These are phyloP conservation scores for Fusarium burgessii DNA, from an alignment of 2,329 filamentous ascomycete genomes.

Conservation along the genomic window DNA sequence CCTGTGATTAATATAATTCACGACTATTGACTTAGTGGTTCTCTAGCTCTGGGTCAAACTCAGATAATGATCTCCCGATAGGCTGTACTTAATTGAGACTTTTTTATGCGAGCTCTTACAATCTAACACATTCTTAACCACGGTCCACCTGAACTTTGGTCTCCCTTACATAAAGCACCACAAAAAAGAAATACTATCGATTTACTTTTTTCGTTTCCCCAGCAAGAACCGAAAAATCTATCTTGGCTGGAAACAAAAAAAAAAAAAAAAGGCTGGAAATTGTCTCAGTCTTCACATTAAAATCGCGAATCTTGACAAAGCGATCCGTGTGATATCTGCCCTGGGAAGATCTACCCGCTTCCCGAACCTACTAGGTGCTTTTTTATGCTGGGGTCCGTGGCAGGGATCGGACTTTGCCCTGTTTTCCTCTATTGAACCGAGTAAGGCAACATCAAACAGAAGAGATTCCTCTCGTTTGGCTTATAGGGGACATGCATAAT, in stretches of 20 bases:
- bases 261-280: constrained; percentile 3
- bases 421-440: constrained; percentile 6
- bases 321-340: constrained; percentile 15
- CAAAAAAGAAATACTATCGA: neutral
- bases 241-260: neutral
- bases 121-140: constrained; percentile 5
- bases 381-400: constrained; percentile 10
- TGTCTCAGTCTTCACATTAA: constrained; percentile 25
- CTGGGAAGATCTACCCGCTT: constrained; percentile 38
- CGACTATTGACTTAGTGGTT: constrained; percentile 1
- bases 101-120: constrained; percentile 28
- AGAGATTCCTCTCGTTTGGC: constrained; percentile 1
- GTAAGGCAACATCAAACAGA: constrained; percentile 4
- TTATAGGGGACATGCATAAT: constrained; percentile 9
- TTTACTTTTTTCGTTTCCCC: constrained; percentile 20
- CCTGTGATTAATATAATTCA: neutral
- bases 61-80: neutral
- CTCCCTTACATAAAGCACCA: constrained; percentile 16
- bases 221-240: constrained; percentile 6
- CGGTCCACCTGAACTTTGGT: constrained; percentile 8
- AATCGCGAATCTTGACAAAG: constrained; percentile 9
- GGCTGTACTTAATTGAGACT: constrained; percentile 13
- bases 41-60: neutral
- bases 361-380: constrained; percentile 26
- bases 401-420: constrained; percentile 20